A percentile compares a stretch with the other conserved stretches of the same genome.
phyloP scores from a whole-genome alignment of 2,329 filamentous ascomycete species.

The Metarhizium robertsii region DNA sequence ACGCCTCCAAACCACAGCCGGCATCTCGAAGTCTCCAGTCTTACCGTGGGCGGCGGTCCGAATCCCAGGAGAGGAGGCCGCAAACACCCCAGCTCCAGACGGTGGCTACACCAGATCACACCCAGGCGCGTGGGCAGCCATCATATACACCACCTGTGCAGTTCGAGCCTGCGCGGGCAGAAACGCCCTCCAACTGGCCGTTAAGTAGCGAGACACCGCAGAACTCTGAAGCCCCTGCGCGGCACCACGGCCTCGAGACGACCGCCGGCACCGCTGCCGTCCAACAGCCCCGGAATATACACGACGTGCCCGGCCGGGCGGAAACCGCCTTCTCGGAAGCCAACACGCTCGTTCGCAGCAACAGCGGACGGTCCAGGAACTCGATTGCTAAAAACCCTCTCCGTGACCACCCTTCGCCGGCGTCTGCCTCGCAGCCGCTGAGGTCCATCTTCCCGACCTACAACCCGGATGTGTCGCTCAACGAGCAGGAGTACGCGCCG shows the following conservation, averaged over 20 bases:
- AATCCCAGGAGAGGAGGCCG: conserved; percentile 26
- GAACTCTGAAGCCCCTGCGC: too few species aligned
- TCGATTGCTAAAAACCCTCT: conserved; percentile 49
- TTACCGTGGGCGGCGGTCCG: conserved; percentile 24
- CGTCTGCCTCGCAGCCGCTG: conserved; percentile 30
- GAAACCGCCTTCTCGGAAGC: conserved; percentile 43
- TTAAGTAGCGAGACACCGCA: background rate
- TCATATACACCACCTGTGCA: conserved; percentile 6
- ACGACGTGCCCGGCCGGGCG: conserved; percentile 34
- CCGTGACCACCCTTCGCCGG: conserved; percentile 21
- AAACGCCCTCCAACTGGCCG: conserved; percentile 6
- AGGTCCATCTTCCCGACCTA: conserved; percentile 71
- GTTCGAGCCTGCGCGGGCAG: background rate
- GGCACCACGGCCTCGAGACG: background rate
- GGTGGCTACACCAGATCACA: conserved; percentile 14
- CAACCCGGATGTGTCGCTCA: conserved; percentile 55
- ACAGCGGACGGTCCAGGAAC: conserved; percentile 40
- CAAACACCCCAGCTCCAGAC: conserved; percentile 24
- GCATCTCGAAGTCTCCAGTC: conserved; percentile 9
- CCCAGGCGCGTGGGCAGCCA: conserved; percentile 1
- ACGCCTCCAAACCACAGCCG: conserved; percentile 18
- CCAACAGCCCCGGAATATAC: conserved; percentile 31
- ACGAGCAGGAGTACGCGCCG: conserved; percentile 62
- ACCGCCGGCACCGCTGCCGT: conserved; percentile 16
- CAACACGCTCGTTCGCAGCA: conserved; percentile 37